phyloP scores from a whole-genome alignment of 2,329 filamentous ascomycete genomes.

The Bretziella fagacearum region DNA sequence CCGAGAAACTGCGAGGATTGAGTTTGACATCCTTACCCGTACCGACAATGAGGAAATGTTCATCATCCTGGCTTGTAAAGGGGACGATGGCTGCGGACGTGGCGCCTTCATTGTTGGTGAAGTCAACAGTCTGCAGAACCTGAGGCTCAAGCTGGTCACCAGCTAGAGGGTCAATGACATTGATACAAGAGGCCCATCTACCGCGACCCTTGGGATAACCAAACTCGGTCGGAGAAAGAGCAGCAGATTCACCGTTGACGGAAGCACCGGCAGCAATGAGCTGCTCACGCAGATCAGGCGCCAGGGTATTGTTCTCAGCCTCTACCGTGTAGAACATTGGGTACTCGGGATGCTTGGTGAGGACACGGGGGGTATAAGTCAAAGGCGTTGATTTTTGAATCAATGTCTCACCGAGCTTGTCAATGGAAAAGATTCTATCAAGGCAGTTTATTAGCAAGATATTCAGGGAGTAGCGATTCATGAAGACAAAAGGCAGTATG shows the following conservation, averaged over 20 bases:
- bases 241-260: constrained; percentile 53
- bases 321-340: constrained; percentile 89
- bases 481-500: constrained; percentile 16
- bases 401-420: constrained; percentile 69
- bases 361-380: constrained; percentile 74
- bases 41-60: constrained; percentile 82
- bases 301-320: constrained; percentile 79
- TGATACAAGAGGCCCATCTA: constrained; percentile 93
- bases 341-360: constrained; percentile 74
- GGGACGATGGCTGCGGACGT: constrained; percentile 70
- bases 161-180: constrained; percentile 57
- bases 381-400: constrained; percentile 75
- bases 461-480: constrained; percentile 8
- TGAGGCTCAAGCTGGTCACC: constrained; percentile 30
- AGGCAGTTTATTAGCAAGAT: constrained; percentile 21
- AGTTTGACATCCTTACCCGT: constrained; percentile 81
- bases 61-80: constrained; percentile 77
- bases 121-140: constrained; percentile 60
- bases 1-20: constrained; percentile 55
- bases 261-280: constrained; percentile 55
- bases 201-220: constrained; percentile 70
- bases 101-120: constrained; percentile 81
- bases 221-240: constrained; percentile 65
- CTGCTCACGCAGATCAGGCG: constrained; percentile 57
- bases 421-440: constrained; percentile 69